Base-by-base conservation (phyloP, 2,329 filamentous ascomycete species). In the Pseudofabraea citricarpa region DNA sequence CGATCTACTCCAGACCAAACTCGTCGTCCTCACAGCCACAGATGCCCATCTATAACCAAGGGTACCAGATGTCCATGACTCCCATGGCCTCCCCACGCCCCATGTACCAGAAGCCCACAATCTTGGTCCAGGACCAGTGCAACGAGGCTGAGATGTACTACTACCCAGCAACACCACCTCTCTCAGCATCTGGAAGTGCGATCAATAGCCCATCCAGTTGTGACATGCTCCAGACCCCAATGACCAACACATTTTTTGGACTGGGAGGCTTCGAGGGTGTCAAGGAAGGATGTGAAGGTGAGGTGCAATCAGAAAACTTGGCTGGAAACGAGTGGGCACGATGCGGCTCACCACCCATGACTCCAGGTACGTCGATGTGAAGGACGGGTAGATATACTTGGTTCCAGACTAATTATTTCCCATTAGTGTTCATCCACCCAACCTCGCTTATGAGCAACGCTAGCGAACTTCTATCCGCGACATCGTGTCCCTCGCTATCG, bases 321-420 rank as follows among this genome's bases (percentile, higher is more conserved):
- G 79, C 86, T 41, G 74, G 73, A 51, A 73, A 85, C 51, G 86
- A 91, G 56, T 94, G 88, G 85, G 74, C 84, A 45, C 81, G 77
- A 62, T 84, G 81, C 47, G 77, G 79, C 46, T 95, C 90, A 23
- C 90, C 90, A 40, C 88, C 89, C 19, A 81, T 95, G 78, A 94
- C 89, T 58, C 90, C 90, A 78, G 81, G 89, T 95, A 83, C 72
- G 88, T 79, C 16, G n/a, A n/a, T n/a, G n/a, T n/a, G n/a, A n/a
- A n/a, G n/a, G n/a, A n/a, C n/a, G n/a, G n/a, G n/a, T n/a, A n/a
- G n/a, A n/a, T n/a, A n/a, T n/a, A n/a, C n/a, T n/a, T n/a, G n/a
- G n/a, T n/a, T n/a, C n/a, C n/a, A n/a, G n/a, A n/a, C n/a, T n/a
- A n/a, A n/a, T n/a, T n/a, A n/a, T n/a, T n/a, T n/a, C n/a, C n/a